Evolutionary conservation across 306 rosid species (phyloP).

Genomic region (Mucuna pruriens): DNA sequence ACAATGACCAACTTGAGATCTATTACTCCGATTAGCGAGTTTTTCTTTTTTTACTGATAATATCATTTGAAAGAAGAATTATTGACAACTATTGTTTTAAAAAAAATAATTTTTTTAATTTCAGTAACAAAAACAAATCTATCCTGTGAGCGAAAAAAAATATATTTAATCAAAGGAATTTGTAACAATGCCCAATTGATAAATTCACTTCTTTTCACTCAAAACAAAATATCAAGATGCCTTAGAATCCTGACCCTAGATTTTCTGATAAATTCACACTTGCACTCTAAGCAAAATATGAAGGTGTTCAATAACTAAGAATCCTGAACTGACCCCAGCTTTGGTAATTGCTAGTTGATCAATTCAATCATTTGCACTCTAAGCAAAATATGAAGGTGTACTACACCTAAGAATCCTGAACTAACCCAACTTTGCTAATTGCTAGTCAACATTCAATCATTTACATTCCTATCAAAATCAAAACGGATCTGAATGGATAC

Average conservation of each 20-base stretch:
- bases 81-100: too few species aligned
- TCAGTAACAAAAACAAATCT: too few species aligned
- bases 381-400: constrained; percentile 35
- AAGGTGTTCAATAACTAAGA: not conserved
- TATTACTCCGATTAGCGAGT: too few species aligned
- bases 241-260: not conserved
- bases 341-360: not conserved
- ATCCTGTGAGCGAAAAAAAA: too few species aligned
- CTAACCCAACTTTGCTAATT: not conserved
- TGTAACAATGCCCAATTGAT: not conserved
- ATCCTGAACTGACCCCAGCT: not conserved
- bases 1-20: too few species aligned
- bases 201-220: not conserved
- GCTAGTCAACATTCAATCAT: not conserved
- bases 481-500: constrained; percentile 42
- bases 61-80: too few species aligned
- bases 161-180: too few species aligned
- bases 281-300: constrained; percentile 37
- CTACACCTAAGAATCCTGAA: not conserved
- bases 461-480: constrained; percentile 45
- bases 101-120: too few species aligned
- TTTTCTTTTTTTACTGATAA: too few species aligned
- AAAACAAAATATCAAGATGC: not conserved
- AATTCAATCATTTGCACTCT: not conserved
- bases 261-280: not conserved